These are phyloP conservation scores for Rhizopus microsporus DNA, from an alignment of 371 early-diverging fungal species.

Conservation along the genomic window DNA sequence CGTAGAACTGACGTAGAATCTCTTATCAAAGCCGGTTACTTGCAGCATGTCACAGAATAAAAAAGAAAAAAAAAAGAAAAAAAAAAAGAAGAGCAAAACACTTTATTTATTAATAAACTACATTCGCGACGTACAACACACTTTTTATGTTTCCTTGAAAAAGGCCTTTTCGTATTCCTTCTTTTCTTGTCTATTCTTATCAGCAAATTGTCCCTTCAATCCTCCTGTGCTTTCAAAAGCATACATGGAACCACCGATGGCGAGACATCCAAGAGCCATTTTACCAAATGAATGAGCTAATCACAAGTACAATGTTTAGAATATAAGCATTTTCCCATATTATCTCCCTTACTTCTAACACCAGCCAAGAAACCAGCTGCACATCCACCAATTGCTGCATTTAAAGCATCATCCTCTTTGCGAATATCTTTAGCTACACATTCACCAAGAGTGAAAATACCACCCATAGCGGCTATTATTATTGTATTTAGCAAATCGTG, in stretches of 20 bases:
- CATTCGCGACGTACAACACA: too few relatives aligned
- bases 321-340: not conserved
- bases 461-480: slow-evolving; percentile 76
- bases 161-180: slow-evolving; percentile 53
- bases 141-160: slow-evolving; percentile 34
- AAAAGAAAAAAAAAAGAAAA: not conserved
- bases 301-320: not conserved
- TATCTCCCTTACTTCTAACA: slow-evolving; percentile 48
- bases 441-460: slow-evolving; percentile 73
- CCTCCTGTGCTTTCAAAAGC: slow-evolving; percentile 71
- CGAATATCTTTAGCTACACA: slow-evolving; percentile 61
- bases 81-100: too few relatives aligned
- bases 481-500: not conserved
- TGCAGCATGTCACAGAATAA: slow-evolving; percentile 58
- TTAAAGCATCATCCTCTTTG: slow-evolving; percentile 68
- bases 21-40: slow-evolving; percentile 81
- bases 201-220: slow-evolving; percentile 56
- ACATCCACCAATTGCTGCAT: slow-evolving; percentile 75
- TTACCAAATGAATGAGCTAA: slow-evolving; percentile 63
- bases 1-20: slow-evolving; percentile 87
- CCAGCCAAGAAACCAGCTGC: slow-evolving; percentile 77
- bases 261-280: slow-evolving; percentile 62
- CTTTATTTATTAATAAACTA: too few relatives aligned
- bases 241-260: slow-evolving; percentile 72
- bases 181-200: slow-evolving; percentile 52